Base-by-base conservation (phyloP, 805 yeast genomes). In the Phaffomyces thermotolerans region DNA sequence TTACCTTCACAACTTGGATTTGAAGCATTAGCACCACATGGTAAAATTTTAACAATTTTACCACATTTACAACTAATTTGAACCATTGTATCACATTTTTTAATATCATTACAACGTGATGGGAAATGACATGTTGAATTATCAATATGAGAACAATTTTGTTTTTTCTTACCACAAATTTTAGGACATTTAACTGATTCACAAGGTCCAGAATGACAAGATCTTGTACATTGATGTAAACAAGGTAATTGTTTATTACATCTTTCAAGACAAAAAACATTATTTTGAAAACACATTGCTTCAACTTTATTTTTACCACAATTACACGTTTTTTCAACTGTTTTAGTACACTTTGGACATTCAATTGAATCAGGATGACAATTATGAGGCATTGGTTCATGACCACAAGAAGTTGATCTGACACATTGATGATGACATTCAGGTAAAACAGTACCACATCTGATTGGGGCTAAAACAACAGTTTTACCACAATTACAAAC, bases 401-500 rank as follows among this genome's bases (percentile, higher is more conserved):
- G 96, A 0, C 91, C 95, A 70, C 96, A 87, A 0, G 60, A 51
- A 30, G 68, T 68, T 3, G 53, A 54, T 40, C 86, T 67, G 4
- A 67, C 62, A 61, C 96, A 87, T 48, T 76, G 88, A 47, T 75
- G 72, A 22, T 67, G 69, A 63, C 96, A 87, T 10, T 69, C 71
- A 4, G 83, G 83, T 30, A 84, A 58, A 37, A 63, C 68, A 0
- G 86, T 76, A 13, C 95, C 95, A 65, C 96, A 87, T 50, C 95
- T 67, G 9, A 86, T 87, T 0, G 96, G 96, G 0, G 95, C 95
- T 18, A 71, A 73, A 6, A 87, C 69, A 4, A 84, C 73, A 0
- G 95, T 87, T 49, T 73, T 70, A 3, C 95, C 95, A 67, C 96
- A 87, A 39, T 81, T 73, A 57, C 96, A 87, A 3, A 78, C 75